phyloP scores from a whole-genome alignment of 805 yeast species.

The Cyberlindnera sargentensis region DNA sequence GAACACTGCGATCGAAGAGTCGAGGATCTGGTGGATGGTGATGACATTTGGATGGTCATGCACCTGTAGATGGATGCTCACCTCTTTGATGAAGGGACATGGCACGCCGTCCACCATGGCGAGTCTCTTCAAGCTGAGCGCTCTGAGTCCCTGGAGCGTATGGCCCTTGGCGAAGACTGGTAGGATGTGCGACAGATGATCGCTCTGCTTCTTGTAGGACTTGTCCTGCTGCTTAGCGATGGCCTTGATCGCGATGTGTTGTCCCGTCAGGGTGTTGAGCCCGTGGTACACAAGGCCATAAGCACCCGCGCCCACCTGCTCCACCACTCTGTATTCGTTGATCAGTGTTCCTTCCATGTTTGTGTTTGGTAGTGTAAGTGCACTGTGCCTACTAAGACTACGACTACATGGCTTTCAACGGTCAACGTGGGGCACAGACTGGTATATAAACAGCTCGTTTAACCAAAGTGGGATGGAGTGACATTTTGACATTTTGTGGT shows the following conservation, averaged over 20 bases:
- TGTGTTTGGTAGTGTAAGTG: too few relatives aligned
- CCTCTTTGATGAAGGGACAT: conserved; percentile 48
- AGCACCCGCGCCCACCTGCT: conserved; percentile 66
- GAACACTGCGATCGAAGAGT: conserved; percentile 48
- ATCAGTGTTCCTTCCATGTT: conserved; percentile 7
- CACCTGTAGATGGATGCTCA: conserved; percentile 64
- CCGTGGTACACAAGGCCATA: conserved; percentile 77
- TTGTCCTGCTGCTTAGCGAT: conserved; percentile 36
- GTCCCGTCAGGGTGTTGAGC: conserved; percentile 41
- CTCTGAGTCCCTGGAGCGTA: conserved; percentile 7
- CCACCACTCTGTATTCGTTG: conserved; percentile 14
- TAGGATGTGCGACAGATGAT: conserved; percentile 11
- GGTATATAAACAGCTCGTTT: too few relatives aligned
- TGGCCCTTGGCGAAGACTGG: conserved; percentile 4
- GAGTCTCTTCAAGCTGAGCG: conserved; percentile 19
- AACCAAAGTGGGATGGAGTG: too few relatives aligned
- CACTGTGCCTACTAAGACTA: too few relatives aligned
- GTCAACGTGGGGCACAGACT: too few relatives aligned
- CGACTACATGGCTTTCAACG: too few relatives aligned
- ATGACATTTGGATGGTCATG: conserved; percentile 76
- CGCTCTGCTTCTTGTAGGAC: conserved; percentile 12
- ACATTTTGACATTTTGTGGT: too few relatives aligned
- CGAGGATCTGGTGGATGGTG: conserved; percentile 66
- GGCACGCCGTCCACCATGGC: conserved; percentile 10
- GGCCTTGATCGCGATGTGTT: conserved; percentile 64